Conservation (phyloP, 352 stramenopile species). For the Elongisporangium undulatum region DNA sequence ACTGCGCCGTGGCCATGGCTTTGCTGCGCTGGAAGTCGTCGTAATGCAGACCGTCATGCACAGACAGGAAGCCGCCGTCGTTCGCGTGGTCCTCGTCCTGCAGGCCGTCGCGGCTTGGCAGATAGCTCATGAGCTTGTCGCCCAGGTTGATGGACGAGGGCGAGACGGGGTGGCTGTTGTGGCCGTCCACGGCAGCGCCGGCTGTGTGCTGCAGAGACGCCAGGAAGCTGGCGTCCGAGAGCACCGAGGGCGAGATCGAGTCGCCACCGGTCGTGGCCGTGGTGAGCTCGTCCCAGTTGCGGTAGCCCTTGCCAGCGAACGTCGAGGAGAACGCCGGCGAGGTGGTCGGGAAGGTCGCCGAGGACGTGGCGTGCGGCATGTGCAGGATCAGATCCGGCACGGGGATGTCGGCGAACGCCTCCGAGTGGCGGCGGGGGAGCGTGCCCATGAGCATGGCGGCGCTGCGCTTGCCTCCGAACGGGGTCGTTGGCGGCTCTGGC, state of each 20-base stretch:
- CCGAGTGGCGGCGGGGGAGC: constrained; percentile 31
- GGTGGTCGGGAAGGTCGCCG: background rate
- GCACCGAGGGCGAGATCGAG: constrained; percentile 5
- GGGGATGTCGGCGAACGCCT: constrained; percentile 43
- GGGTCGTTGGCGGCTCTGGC: background rate
- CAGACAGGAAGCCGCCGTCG: constrained; percentile 4
- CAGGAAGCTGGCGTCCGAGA: constrained; percentile 43
- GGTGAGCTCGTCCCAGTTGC: constrained; percentile 1
- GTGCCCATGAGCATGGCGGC: constrained; percentile 46
- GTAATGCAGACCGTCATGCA: constrained; percentile 9
- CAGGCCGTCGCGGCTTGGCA: constrained; percentile 15
- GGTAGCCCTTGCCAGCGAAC: background rate
- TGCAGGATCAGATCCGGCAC: constrained; percentile 44
- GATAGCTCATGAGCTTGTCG: constrained; percentile 32
- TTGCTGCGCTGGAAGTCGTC: constrained; percentile 7
- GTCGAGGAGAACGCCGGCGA: background rate
- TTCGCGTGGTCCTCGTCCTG: constrained; percentile 17
- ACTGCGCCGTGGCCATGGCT: constrained; percentile 19
- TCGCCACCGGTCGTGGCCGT: constrained; percentile 1
- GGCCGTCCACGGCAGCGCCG: constrained; percentile 10
- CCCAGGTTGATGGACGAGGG: constrained; percentile 11
- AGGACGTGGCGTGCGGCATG: background rate
- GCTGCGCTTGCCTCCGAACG: constrained; percentile 31
- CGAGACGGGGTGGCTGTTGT: constrained; percentile 7
- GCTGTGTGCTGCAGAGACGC: constrained; percentile 41